Percentiles rank a stretch among this genome's conserved stretches.
Conservation (phyloP, 805 yeast species). For the Barnettozyma vustinii region DNA sequence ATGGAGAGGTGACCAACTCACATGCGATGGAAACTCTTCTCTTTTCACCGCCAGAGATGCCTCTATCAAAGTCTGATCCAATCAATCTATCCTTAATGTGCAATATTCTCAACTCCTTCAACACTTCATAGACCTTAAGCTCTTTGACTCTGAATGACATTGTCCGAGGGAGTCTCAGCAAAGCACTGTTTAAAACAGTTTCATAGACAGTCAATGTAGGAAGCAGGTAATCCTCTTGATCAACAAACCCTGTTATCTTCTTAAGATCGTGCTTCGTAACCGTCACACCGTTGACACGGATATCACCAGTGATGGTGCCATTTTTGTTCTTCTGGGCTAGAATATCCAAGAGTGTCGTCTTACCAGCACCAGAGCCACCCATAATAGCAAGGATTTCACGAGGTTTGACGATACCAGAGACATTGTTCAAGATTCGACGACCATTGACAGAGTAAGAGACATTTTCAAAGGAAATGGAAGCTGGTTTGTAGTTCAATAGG, state of each 20-base stretch:
- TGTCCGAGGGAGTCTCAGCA: slow-evolving; percentile 74
- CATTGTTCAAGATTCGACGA: slow-evolving; percentile 49
- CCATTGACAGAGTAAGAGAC: slow-evolving; percentile 56
- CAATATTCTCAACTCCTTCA: slow-evolving; percentile 78
- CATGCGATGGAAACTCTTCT: slow-evolving; percentile 91
- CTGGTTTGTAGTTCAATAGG: slow-evolving; percentile 53
- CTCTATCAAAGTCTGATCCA: slow-evolving; percentile 86
- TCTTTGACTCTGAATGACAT: slow-evolving; percentile 75
- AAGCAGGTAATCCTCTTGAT: slow-evolving; percentile 86
- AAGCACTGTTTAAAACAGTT: slow-evolving; percentile 88
- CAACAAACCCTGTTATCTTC: slow-evolving; percentile 86
- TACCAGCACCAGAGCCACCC: slow-evolving; percentile 99
- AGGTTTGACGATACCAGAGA: slow-evolving; percentile 77
- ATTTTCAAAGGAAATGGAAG: slow-evolving; percentile 70
- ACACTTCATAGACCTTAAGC: slow-evolving; percentile 75
- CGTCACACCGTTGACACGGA: slow-evolving; percentile 69
- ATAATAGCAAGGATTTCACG: slow-evolving; percentile 90
- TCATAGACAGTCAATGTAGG: slow-evolving; percentile 95
- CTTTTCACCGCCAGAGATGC: slow-evolving; percentile 91
- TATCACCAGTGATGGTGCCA: slow-evolving; percentile 62
- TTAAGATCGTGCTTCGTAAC: slow-evolving; percentile 40
- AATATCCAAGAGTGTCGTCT: slow-evolving; percentile 88
- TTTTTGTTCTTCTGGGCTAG: slow-evolving; percentile 82
- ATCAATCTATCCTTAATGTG: slow-evolving; percentile 79
- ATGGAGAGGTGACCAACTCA: slow-evolving; percentile 85